phyloP scores from a whole-genome alignment of 148 eudicot species.

The Drosera capensis region DNA sequence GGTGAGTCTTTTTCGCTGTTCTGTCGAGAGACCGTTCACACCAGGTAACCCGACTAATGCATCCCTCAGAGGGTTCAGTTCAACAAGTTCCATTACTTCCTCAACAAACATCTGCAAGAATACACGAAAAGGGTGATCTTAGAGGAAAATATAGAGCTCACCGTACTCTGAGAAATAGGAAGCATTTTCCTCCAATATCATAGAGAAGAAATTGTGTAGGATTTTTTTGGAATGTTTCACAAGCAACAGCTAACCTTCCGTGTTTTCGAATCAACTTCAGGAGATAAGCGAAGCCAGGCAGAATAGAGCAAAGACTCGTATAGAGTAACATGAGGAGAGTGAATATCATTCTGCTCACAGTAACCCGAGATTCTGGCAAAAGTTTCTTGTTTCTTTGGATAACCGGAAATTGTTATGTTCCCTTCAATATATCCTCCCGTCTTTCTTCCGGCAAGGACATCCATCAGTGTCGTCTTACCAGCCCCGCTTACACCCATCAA shows the following conservation, averaged over 20 bases:
- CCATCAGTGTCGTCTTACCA: constrained; percentile 87
- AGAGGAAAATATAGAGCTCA: not conserved
- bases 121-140: not conserved
- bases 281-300: constrained; percentile 64
- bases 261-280: constrained; percentile 36
- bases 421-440: constrained; percentile 78
- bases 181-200: no score
- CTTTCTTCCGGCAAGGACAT: constrained; percentile 80
- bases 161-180: no score
- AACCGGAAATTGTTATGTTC: constrained; percentile 53
- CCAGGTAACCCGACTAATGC: constrained; percentile 47
- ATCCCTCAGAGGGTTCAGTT: constrained; percentile 21
- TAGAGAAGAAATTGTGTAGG: not conserved
- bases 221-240: not conserved
- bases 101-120: constrained; percentile 35
- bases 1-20: constrained; percentile 60
- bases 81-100: constrained; percentile 48
- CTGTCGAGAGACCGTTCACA: constrained; percentile 40
- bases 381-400: constrained; percentile 63
- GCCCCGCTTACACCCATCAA: constrained; percentile 88
- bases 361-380: constrained; percentile 81
- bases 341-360: constrained; percentile 75
- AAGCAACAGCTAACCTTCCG: constrained; percentile 26
- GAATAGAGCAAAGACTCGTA: constrained; percentile 63
- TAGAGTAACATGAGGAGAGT: constrained; percentile 75